A percentile compares a stretch with the other conserved stretches of the same genome.
These are phyloP conservation scores for Borealophlyctis nickersoniae DNA, from an alignment of 192 early-diverging fungal genomes.

Conservation along the genomic window DNA sequence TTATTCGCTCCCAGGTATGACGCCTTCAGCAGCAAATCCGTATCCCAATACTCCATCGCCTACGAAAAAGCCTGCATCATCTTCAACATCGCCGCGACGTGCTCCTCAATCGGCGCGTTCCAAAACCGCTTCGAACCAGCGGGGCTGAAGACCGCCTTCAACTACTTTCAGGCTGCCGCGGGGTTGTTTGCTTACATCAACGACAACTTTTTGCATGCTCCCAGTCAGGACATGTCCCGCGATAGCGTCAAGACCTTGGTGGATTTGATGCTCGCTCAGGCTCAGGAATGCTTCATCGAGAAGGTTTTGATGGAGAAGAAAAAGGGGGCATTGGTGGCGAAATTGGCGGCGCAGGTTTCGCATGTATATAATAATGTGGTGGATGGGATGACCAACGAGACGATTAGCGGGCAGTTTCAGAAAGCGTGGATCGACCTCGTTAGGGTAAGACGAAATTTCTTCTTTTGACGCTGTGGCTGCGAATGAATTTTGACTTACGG, in stretches of 20 bases:
- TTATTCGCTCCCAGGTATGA: constrained; percentile 51
- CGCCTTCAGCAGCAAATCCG: constrained; percentile 74
- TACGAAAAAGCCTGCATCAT: constrained; percentile 96
- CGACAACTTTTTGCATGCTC: constrained; percentile 97
- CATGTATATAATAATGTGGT: constrained; percentile 66
- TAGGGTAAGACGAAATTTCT: constrained; percentile 47
- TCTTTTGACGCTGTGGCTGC: neutral
- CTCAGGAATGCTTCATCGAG: constrained; percentile 90
- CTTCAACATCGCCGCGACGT: constrained; percentile 86
- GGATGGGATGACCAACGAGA: constrained; percentile 68
- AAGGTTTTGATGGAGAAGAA: constrained; percentile 86
- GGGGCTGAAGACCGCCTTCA: constrained; percentile 78
- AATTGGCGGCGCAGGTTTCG: constrained; percentile 68
- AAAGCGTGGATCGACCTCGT: constrained; percentile 78
- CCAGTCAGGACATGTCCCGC: constrained; percentile 84
- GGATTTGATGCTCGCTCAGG: constrained; percentile 89
- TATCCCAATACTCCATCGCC: constrained; percentile 88
- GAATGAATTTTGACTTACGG: neutral
- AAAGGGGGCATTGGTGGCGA: constrained; percentile 81
- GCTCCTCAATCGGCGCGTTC: constrained; percentile 64
- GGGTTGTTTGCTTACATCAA: constrained; percentile 93
- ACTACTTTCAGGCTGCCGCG: constrained; percentile 92
- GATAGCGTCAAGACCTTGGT: constrained; percentile 83
- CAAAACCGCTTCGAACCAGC: constrained; percentile 72
- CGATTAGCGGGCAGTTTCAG: constrained; percentile 69